Base-by-base conservation (phyloP, 495 filamentous ascomycete genomes). In the Lichina pygmaea region DNA sequence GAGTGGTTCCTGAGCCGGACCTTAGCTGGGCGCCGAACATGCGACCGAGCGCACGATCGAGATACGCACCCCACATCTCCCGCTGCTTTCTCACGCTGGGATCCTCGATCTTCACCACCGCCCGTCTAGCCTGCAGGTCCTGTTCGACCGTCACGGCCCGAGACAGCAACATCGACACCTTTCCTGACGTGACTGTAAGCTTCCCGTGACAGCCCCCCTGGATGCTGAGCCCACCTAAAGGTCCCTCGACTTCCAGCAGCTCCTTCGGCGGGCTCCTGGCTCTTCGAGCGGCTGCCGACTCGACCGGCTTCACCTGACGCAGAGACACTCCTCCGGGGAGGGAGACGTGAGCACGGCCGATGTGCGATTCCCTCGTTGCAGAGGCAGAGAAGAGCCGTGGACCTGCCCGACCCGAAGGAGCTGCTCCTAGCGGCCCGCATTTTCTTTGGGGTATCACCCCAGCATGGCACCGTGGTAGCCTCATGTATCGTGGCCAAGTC, bases 61-160 rank as follows among this genome's bases (percentile, higher is more conserved):
- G 38, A 48, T 32, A 66, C 81, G 44, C 67, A 92, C 89, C 89
- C 89, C 89, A 97, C 86, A 95, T 95, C 59, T 79, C 86, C 55
- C 81, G 72, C 62, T 97, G 89, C 44, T 78, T 67, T 54, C 75
- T 71, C 24, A 72, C 50, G 6, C 66, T 52, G 8, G 57, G 53
- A 59, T 94, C 70, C 49, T 72, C 51, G 11, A 94, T 66, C 33
- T 64, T 72, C 44, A 97, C 55, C 8, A 61, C 67, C 8, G 74
- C 75, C 54, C 74, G 80, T 39, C 66, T 60, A 17, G 62, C 54
- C 8, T 63, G 58, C 34, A 64, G 60, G 53, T 89, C 75, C 37
- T 77, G 67, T 47, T 71, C 63, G 43, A 93, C 66, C 13, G 62
- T 73, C 49, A 95, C 60, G 51, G 73, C 95, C 0, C 71, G 61